These are phyloP conservation scores for Cucurbita maxima DNA, from an alignment of 306 rosid genomes.

Conservation along the genomic window DNA sequence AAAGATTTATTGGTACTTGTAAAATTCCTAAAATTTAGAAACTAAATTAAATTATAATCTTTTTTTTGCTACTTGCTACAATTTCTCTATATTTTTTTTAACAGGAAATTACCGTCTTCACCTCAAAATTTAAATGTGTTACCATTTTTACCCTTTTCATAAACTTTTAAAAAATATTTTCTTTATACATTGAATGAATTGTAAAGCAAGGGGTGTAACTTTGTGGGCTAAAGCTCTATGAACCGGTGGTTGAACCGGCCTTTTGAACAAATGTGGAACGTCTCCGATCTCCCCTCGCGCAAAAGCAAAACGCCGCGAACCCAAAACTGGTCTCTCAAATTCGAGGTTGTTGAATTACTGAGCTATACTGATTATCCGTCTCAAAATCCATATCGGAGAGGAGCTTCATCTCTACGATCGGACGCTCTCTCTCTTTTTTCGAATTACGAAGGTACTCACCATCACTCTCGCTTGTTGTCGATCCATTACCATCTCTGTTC, in stretches of 20 bases:
- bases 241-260: background rate
- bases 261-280: background rate
- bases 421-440: background rate
- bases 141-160: too few species aligned
- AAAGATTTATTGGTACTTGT: too few species aligned
- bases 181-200: too few species aligned
- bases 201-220: too few species aligned
- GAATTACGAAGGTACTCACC: background rate
- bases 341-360: background rate
- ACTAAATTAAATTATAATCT: too few species aligned
- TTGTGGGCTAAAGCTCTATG: too few species aligned
- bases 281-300: background rate
- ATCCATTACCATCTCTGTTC: background rate
- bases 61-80: too few species aligned
- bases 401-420: background rate
- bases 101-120: too few species aligned
- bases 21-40: too few species aligned
- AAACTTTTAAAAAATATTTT: too few species aligned
- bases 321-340: background rate
- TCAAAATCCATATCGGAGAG: background rate
- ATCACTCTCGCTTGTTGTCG: background rate
- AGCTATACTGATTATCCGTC: background rate
- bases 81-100: too few species aligned
- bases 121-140: too few species aligned
- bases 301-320: background rate